A percentile compares a stretch with the other conserved stretches of the same genome.
Conservation (phyloP, 495 filamentous ascomycete genomes). For the Penicillium diatomitis region DNA sequence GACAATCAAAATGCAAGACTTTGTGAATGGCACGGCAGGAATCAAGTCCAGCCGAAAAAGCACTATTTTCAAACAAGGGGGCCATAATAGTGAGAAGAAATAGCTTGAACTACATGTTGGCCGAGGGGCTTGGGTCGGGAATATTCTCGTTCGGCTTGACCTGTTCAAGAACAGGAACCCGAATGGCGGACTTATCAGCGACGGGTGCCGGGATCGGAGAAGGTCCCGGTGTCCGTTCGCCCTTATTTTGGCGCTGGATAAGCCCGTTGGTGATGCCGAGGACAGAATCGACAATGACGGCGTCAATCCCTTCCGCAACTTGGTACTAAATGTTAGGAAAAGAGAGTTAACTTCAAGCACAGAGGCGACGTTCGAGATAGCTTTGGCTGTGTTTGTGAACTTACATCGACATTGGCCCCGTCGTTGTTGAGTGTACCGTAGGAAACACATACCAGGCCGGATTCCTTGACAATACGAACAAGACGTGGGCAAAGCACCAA, state of each 20-base stretch:
- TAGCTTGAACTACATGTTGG: neutral
- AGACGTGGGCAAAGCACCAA: conserved; percentile 82
- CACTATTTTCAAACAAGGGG: no score
- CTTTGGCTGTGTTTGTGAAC: conserved; percentile 12
- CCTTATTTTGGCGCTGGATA: conserved; percentile 35
- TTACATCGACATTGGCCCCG: conserved; percentile 69
- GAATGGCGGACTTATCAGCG: conserved; percentile 17
- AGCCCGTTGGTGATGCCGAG: conserved; percentile 70
- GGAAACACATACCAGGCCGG: conserved; percentile 88
- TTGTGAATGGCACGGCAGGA: no score
- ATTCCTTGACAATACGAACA: conserved; percentile 92
- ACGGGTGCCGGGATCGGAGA: conserved; percentile 15
- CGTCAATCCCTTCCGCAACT: conserved; percentile 92
- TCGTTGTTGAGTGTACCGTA: conserved; percentile 89
- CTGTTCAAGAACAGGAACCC: conserved; percentile 23
- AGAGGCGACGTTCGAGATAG: neutral
- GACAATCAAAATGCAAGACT: no score
- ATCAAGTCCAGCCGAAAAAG: no score
- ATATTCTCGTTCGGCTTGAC: conserved; percentile 13
- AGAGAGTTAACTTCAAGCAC: neutral
- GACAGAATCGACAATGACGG: conserved; percentile 92
- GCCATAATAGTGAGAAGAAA: no score
- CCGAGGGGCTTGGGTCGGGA: neutral
- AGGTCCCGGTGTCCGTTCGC: conserved; percentile 20
- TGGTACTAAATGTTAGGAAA: conserved; percentile 48